Evolutionary conservation across 805 yeast genomes (phyloP), one percentile per base, ranked within the genome.

Genomic region (Hanseniaspora mollemarum): DNA sequence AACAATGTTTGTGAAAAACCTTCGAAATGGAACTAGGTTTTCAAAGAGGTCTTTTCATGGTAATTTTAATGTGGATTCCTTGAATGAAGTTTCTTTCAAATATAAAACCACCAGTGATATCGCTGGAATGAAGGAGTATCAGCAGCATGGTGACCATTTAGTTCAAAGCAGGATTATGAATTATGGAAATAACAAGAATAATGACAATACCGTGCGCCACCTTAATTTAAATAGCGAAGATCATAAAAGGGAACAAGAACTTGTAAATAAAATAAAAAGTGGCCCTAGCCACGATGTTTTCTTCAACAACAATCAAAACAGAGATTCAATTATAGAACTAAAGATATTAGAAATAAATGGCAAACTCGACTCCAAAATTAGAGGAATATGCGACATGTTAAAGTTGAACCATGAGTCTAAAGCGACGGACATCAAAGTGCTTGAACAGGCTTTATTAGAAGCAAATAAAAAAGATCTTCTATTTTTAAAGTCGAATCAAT

Each of bases 231-330:
- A 35, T 4, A 24, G 19, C 13, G 22, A 10, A 35, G 19, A 35
- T 15, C 19, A 18, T 7, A 16, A 16, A 18, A 35, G 19, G 19
- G 39, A 35, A 35, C 22, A 35, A 35, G 39, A 35, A 35, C 39
- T 35, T 35, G 39, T 35, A 35, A 35, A 35, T 35, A 35, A 10
- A 10, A 16, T 35, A n/a, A 35, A 35, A 6, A 24, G 24, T 35
- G 39, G 39, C 15, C 39, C 39, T 8, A 35, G 39, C 39, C 41
- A 37, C 15, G 41, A 37, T 37, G 41, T 37, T 21, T 37, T 37
- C 16, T 37, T 37, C 16, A 37, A 37, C 28, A 37, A 37, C 19
- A 37, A 37, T 22, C 28, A 21, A 22, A 22, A 22, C 16, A 21
- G 28, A 21, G 28, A 37, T 13, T 37, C 28, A 22, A 22, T 37